Evolutionary conservation across 805 yeast species (phyloP).

Genomic region (Candida corydali): DNA sequence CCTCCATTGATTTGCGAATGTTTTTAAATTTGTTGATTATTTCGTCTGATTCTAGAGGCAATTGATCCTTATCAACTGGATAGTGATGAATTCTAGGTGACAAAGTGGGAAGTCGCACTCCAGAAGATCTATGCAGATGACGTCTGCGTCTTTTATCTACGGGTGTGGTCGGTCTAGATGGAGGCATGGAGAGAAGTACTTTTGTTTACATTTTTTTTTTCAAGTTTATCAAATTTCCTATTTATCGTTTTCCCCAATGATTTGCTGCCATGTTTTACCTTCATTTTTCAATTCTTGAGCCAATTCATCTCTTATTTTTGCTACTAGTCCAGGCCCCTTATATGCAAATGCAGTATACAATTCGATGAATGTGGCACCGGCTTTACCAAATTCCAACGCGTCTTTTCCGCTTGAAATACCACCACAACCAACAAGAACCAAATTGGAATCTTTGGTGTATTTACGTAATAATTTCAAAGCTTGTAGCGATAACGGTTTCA

Average conservation of each 20-base stretch:
- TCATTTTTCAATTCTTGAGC: slow-evolving; percentile 53
- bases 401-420: slow-evolving; percentile 87
- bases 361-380: slow-evolving; percentile 90
- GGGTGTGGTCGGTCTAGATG: slow-evolving; percentile 22
- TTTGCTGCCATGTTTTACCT: slow-evolving; percentile 81
- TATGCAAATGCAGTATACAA: slow-evolving; percentile 88
- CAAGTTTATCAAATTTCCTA: too few relatives aligned
- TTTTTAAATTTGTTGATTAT: slow-evolving; percentile 40
- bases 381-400: slow-evolving; percentile 85
- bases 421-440: slow-evolving; percentile 89
- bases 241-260: slow-evolving; percentile 59
- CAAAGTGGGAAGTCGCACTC: slow-evolving; percentile 33
- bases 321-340: slow-evolving; percentile 81
- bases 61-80: slow-evolving; percentile 34
- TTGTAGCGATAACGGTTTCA: slow-evolving; percentile 71
- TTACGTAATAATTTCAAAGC: slow-evolving; percentile 71
- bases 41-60: slow-evolving; percentile 40
- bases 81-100: slow-evolving; percentile 42
- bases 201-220: slow-evolving; percentile 6
- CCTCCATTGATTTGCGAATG: slow-evolving; percentile 47
- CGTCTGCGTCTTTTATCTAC: slow-evolving; percentile 16
- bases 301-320: slow-evolving; percentile 40
- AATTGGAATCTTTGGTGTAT: slow-evolving; percentile 65
- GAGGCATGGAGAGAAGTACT: background rate
- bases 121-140: slow-evolving; percentile 30